These are phyloP conservation scores for Coelastrella sp. DNA, from an alignment of 139 green algal genomes.

Conservation along the genomic window DNA sequence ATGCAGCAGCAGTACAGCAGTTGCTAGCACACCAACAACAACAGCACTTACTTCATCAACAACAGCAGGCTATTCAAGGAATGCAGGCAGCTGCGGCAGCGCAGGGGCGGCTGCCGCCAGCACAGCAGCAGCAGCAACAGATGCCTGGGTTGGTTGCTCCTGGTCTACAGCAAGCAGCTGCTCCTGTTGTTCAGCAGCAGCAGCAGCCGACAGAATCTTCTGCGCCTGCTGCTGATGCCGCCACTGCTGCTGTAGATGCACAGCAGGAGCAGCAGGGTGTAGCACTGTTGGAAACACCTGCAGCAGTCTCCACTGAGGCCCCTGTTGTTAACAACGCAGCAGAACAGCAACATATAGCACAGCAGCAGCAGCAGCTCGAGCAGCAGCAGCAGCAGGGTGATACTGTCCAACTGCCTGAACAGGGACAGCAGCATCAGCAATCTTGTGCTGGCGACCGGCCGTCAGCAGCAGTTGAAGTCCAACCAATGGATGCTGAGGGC, in stretches of 20 bases:
- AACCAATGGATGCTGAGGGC: too few species aligned
- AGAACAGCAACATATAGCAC: neutral
- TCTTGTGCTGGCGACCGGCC: too few species aligned
- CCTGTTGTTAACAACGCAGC: neutral
- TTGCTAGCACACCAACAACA: slow-evolving; percentile 18
- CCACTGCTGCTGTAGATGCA: too few species aligned
- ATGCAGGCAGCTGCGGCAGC: slow-evolving; percentile 26
- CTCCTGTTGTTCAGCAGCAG: neutral
- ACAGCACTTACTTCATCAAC: neutral
- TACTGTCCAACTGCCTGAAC: too few species aligned
- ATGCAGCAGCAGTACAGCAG: neutral
- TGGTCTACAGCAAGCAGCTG: neutral
- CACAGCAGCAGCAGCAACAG: slow-evolving; percentile 7
- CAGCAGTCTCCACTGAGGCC: neutral
- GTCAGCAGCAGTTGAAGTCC: too few species aligned
- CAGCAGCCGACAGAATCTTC: neutral
- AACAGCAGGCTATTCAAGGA: neutral
- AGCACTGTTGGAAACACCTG: neutral
- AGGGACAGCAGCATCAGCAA: too few species aligned
- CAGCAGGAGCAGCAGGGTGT: neutral
- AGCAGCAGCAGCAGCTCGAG: neutral
- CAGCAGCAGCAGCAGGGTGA: neutral
- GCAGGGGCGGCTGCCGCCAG: neutral
- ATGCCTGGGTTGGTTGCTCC: neutral
- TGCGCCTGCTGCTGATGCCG: too few species aligned